phyloP scores from a whole-genome alignment of 2,329 filamentous ascomycete genomes.

The Penicillium polonicum region DNA sequence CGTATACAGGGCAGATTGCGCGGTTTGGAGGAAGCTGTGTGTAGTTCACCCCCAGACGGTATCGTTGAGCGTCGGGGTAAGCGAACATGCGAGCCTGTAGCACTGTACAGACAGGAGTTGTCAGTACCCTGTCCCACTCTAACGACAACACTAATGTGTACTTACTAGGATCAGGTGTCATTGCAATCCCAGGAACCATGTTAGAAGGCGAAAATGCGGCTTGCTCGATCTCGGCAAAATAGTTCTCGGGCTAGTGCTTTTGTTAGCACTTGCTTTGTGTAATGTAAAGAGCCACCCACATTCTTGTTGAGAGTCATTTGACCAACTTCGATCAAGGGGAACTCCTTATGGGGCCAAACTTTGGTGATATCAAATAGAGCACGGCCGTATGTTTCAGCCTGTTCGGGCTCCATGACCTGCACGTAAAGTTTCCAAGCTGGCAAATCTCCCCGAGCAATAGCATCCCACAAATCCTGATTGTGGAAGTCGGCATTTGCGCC shows the following conservation, averaged over 20 bases:
- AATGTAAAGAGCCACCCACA: conserved; percentile 22
- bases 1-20: conserved; percentile 39
- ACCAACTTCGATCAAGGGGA: conserved; percentile 51
- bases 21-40: conserved; percentile 44
- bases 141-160: not conserved
- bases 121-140: not conserved
- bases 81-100: conserved; percentile 61
- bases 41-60: conserved; percentile 45
- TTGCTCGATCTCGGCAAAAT: conserved; percentile 67
- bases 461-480: conserved; percentile 60
- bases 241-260: conserved; percentile 46
- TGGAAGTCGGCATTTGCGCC: conserved; percentile 58
- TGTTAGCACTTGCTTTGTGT: conserved; percentile 6
- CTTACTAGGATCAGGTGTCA: conserved; percentile 58
- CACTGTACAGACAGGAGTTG: conserved; percentile 34
- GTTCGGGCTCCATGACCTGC: conserved; percentile 55
- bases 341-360: conserved; percentile 53
- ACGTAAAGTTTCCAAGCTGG: conserved; percentile 58
- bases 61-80: conserved; percentile 55
- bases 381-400: conserved; percentile 49
- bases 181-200: conserved; percentile 62
- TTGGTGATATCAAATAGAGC: conserved; percentile 60
- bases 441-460: conserved; percentile 58
- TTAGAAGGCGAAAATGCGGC: conserved; percentile 64
- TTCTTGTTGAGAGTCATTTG: conserved; percentile 54